phyloP scores from a whole-genome alignment of 225 moss, liverwort and hornwort species.

The Pleurozium schreberi region DNA sequence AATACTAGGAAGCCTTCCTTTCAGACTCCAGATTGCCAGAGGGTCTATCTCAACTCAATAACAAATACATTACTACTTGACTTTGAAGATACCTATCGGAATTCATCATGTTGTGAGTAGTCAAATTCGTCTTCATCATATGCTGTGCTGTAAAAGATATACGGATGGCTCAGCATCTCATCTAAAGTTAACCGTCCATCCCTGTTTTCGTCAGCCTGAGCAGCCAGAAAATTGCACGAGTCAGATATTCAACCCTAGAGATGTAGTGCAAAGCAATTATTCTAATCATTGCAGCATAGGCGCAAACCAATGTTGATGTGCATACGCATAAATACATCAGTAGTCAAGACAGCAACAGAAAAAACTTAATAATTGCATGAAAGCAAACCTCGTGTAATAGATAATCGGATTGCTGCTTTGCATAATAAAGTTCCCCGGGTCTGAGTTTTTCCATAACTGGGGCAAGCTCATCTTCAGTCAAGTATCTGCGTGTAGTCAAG shows the following conservation, averaged over 20 bases:
- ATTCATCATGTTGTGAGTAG: constrained; percentile 58
- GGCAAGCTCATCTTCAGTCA: constrained; percentile 52
- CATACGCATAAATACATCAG: neutral
- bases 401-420: constrained; percentile 60
- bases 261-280: neutral
- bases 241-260: neutral
- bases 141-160: constrained; percentile 68
- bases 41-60: neutral
- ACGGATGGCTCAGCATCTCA: constrained; percentile 73
- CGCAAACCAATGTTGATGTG: neutral
- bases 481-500: constrained; percentile 5
- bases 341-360: neutral
- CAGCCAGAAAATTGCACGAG: neutral
- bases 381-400: constrained; percentile 40
- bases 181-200: constrained; percentile 46
- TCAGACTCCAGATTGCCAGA: constrained; percentile 23
- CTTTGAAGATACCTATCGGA: constrained; percentile 15
- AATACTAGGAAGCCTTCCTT: constrained; percentile 18
- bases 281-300: too few species aligned
- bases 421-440: constrained; percentile 60
- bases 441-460: constrained; percentile 50
- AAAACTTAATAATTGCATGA: neutral
- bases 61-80: neutral
- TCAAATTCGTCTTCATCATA: constrained; percentile 56
- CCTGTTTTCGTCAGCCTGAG: constrained; percentile 60